A percentile compares a stretch with the other conserved stretches of the same genome.
Evolutionary conservation across 2,329 filamentous ascomycete genomes (phyloP).

Genomic region (Monilinia aucupariae): DNA sequence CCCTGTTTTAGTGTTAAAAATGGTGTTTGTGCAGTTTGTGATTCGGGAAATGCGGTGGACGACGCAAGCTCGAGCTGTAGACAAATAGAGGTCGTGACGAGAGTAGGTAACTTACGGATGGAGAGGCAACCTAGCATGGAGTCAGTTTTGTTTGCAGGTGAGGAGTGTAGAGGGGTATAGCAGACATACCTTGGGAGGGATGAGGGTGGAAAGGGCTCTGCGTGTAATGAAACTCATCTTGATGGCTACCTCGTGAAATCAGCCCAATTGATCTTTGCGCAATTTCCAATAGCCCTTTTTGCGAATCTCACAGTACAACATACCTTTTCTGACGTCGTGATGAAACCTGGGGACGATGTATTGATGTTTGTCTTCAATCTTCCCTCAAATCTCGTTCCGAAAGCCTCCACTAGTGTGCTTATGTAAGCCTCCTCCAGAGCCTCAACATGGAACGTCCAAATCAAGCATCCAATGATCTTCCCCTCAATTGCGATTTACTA

Average conservation of each 20-base stretch:
- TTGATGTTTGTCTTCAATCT: constrained; percentile 20
- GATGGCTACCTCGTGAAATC: constrained; percentile 37
- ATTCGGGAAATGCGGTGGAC: not conserved
- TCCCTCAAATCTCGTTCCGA: constrained; percentile 23
- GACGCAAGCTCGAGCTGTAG: not conserved
- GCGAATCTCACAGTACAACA: constrained; percentile 11
- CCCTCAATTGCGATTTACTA: constrained; percentile 16
- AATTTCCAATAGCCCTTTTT: not conserved
- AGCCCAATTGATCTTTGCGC: constrained; percentile 32
- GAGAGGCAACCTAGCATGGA: constrained; percentile 34
- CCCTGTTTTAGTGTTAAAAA: constrained; percentile 50
- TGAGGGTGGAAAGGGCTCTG: constrained; percentile 94
- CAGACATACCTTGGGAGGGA: constrained; percentile 85
- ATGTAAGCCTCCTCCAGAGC: constrained; percentile 21
- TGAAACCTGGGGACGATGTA: constrained; percentile 22
- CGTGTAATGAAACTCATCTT: constrained; percentile 91
- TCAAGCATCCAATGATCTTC: constrained; percentile 2
- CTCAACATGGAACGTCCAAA: constrained; percentile 17
- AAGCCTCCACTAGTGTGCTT: constrained; percentile 23
- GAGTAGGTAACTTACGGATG: constrained; percentile 32
- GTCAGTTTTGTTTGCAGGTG: constrained; percentile 18
- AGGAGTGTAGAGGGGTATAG: not conserved
- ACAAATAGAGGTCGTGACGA: not conserved
- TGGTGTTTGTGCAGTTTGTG: not conserved
- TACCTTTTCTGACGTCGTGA: constrained; percentile 34